Evolutionary conservation across 202 grass and related monocot species (phyloP).

Genomic region (Eragrostis tef): DNA sequence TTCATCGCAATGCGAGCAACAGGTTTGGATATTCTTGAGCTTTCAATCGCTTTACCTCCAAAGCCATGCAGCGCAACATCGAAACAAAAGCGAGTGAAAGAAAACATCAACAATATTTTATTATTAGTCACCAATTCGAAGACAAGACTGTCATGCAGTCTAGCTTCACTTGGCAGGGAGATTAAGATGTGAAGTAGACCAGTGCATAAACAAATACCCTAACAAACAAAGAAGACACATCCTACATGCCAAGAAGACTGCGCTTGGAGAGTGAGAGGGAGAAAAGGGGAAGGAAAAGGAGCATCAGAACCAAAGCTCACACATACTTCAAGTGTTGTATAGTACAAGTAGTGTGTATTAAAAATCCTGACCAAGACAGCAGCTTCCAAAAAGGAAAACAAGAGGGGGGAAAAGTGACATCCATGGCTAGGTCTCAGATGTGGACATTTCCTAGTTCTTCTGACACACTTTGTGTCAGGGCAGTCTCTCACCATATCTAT

Average conservation of each 20-base stretch:
- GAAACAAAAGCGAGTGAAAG: conserved; percentile 36
- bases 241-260: conserved; percentile 3
- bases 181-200: conserved; percentile 47
- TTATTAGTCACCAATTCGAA: conserved; percentile 8
- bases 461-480: conserved; percentile 52
- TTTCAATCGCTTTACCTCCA: conserved; percentile 74
- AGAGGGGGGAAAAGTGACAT: conserved; percentile 1
- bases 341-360: conserved; percentile 35
- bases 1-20: conserved; percentile 45
- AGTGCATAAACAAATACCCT: conserved; percentile 50
- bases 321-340: background rate
- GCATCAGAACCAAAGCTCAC: conserved; percentile 20
- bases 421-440: conserved; percentile 34
- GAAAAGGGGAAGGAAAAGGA: conserved; percentile 44
- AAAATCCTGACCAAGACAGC: conserved; percentile 53
- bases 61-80: conserved; percentile 47
- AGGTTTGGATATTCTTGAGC: conserved; percentile 62
- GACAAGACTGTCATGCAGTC: conserved; percentile 35
- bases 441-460: conserved; percentile 65
- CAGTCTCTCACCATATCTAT: conserved; percentile 55
- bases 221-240: conserved; percentile 29
- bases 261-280: conserved; percentile 36
- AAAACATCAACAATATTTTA: background rate
- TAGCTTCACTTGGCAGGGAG: conserved; percentile 31
- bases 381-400: conserved; percentile 36